Evolutionary conservation across 1,284 basidiomycete genomes (phyloP).

Genomic region (Irpex sp.): DNA sequence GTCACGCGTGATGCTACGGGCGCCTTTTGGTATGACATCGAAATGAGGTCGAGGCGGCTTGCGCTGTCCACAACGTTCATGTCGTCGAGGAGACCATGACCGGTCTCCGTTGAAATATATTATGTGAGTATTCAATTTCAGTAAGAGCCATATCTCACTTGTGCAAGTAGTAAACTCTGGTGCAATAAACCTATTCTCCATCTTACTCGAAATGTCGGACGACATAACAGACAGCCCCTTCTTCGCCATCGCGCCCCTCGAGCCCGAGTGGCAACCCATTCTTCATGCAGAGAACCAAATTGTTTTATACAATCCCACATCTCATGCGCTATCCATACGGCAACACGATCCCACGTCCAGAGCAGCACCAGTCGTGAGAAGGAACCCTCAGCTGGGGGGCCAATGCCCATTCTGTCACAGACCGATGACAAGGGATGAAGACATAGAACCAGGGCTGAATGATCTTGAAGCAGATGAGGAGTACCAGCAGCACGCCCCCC

Average conservation of each 20-base stretch:
- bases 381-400: conserved; percentile 18
- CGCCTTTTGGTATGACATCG: too few relatives aligned
- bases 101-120: too few relatives aligned
- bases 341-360: conserved; percentile 25
- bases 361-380: conserved; percentile 8
- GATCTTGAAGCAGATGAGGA: conserved; percentile 21
- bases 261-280: conserved; percentile 61
- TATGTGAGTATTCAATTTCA: too few relatives aligned
- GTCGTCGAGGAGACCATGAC: too few relatives aligned
- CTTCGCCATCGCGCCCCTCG: conserved; percentile 22
- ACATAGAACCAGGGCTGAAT: conserved; percentile 26
- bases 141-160: too few relatives aligned
- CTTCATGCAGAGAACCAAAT: conserved; percentile 80
- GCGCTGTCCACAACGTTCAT: too few relatives aligned
- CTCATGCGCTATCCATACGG: conserved; percentile 77
- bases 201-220: neutral
- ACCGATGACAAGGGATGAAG: conserved; percentile 35
- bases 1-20: neutral
- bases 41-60: too few relatives aligned
- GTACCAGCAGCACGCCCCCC: conserved; percentile 15
- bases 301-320: conserved; percentile 84
- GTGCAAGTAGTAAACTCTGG: too few relatives aligned
- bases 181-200: too few relatives aligned
- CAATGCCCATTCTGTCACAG: conserved; percentile 74
- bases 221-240: neutral